phyloP scores from a whole-genome alignment of 768 basidiomycete species.

The Cystofilobasidium ferigula region DNA sequence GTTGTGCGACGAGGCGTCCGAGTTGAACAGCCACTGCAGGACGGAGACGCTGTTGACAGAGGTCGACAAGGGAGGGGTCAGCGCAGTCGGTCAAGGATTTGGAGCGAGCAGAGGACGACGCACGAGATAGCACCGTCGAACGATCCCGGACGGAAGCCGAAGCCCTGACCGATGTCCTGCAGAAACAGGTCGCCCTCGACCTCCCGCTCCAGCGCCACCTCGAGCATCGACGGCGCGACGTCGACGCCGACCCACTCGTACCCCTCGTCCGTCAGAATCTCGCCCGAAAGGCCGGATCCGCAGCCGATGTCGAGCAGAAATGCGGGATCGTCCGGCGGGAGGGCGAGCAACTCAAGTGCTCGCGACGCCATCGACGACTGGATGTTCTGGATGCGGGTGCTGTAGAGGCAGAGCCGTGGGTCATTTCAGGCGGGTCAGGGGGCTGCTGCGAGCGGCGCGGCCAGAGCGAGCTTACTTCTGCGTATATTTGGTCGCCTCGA shows the following conservation, averaged over 20 bases:
- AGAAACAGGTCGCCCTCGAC: conserved; percentile 92
- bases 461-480: conserved; percentile 54
- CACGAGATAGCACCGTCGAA: conserved; percentile 98
- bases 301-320: conserved; percentile 92
- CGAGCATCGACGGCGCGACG: conserved; percentile 93
- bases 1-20: conserved; percentile 64
- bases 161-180: conserved; percentile 95
- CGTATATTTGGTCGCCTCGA: conserved; percentile 92
- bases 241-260: conserved; percentile 89
- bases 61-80: not conserved
- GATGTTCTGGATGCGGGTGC: conserved; percentile 89
- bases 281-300: conserved; percentile 90
- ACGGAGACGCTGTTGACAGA: conserved; percentile 67
- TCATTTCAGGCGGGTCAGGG: not conserved
- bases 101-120: conserved; percentile 14
- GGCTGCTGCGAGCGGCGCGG: not conserved
- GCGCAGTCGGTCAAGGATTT: not conserved
- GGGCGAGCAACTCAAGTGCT: conserved; percentile 76
- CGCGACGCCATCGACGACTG: conserved; percentile 97
- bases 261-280: conserved; percentile 89
- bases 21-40: conserved; percentile 96
- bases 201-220: conserved; percentile 89
- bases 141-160: conserved; percentile 89
- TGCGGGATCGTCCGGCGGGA: conserved; percentile 67
- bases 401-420: conserved; percentile 33